Conservation (phyloP, 2,329 filamentous ascomycete genomes). For the Trichoderma endophyticum region DNA sequence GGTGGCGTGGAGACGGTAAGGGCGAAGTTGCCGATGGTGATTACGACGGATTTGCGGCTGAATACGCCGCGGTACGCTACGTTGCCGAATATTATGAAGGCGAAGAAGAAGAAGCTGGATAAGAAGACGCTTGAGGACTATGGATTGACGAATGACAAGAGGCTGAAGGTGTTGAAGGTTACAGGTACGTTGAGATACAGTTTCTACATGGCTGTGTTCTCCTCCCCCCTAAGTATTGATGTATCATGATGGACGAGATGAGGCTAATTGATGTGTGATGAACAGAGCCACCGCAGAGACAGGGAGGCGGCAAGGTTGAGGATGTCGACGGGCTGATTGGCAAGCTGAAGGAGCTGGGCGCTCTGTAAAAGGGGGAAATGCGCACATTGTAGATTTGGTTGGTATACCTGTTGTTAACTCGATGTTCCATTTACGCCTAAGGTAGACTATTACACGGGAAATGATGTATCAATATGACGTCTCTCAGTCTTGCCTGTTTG, state of each 20-base stretch:
- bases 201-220: neutral
- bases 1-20: slow-evolving; percentile 88
- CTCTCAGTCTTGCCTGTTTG: too few relatives aligned
- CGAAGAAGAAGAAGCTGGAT: slow-evolving; percentile 98
- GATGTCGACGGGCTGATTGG: slow-evolving; percentile 91
- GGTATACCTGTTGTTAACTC: neutral
- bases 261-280: neutral
- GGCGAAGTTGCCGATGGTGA: slow-evolving; percentile 83
- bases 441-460: neutral
- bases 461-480: neutral
- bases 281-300: slow-evolving; percentile 76
- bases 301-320: slow-evolving; percentile 95
- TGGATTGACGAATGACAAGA: slow-evolving; percentile 68
- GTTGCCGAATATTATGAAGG: slow-evolving; percentile 99
- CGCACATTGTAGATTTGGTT: neutral
- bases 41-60: slow-evolving; percentile 90
- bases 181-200: slow-evolving; percentile 54
- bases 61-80: slow-evolving; percentile 95
- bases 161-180: slow-evolving; percentile 89
- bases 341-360: slow-evolving; percentile 95
- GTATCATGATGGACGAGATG: neutral
- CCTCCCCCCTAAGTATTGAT: neutral
- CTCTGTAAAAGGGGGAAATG: slow-evolving; percentile 55
- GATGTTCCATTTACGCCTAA: neutral
- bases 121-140: slow-evolving; percentile 86